Conservation (phyloP, 805 yeast genomes). For the Teunomyces tritomae region DNA sequence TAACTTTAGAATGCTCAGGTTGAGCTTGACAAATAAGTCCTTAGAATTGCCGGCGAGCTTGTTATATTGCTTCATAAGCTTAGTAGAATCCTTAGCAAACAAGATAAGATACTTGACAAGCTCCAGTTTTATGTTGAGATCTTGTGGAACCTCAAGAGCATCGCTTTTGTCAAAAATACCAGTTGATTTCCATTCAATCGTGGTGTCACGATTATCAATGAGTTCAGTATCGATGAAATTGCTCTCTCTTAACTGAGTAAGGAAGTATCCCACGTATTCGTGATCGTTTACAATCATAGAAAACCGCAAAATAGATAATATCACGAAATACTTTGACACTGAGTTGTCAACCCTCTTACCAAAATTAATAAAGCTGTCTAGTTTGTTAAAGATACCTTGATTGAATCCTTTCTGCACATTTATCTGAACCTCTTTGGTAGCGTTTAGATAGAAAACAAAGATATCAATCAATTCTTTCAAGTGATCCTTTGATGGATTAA, state of each 20-base stretch:
- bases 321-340: slow-evolving; percentile 37
- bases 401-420: slow-evolving; percentile 55
- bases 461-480: slow-evolving; percentile 25
- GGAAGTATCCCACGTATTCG: slow-evolving; percentile 28
- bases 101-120: slow-evolving; percentile 41
- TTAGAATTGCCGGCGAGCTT: slow-evolving; percentile 23
- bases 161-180: slow-evolving; percentile 15
- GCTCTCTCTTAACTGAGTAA: slow-evolving; percentile 13
- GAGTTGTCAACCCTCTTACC: slow-evolving; percentile 52
- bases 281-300: slow-evolving; percentile 32
- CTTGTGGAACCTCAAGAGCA: not conserved
- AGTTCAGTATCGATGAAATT: slow-evolving; percentile 14
- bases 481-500: slow-evolving; percentile 30
- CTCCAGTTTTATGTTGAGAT: slow-evolving; percentile 24
- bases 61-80: slow-evolving; percentile 23
- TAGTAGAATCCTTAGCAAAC: slow-evolving; percentile 26
- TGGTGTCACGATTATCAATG: slow-evolving; percentile 61
- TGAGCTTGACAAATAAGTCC: slow-evolving; percentile 23
- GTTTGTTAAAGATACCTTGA: slow-evolving; percentile 59
- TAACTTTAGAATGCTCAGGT: slow-evolving; percentile 25
- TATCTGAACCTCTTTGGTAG: slow-evolving; percentile 48
- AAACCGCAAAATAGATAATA: slow-evolving; percentile 31
- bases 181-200: slow-evolving; percentile 49
- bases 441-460: slow-evolving; percentile 52
- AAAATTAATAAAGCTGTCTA: slow-evolving; percentile 65